Base-by-base conservation (phyloP, 2,329 filamentous ascomycete genomes). In the Talaromyces atroroseus region DNA sequence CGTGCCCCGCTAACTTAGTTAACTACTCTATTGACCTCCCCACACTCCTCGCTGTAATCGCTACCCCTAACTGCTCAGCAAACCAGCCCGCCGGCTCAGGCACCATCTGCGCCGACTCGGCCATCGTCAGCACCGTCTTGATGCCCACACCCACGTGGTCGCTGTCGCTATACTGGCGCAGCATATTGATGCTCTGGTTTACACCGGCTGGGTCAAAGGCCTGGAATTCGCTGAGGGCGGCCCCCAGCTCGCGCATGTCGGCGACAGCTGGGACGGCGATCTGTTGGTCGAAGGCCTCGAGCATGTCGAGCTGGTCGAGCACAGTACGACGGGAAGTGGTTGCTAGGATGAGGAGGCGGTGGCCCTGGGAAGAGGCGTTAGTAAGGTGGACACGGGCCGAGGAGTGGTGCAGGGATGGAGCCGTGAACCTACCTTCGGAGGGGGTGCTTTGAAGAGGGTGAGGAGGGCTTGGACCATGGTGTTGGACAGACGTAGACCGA, bases 401-500 rank as follows among this genome's bases (percentile, higher is more conserved):
- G 14, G 2, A 16, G 8, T 16, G 32, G 32, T 14, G 32, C 14
- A 36, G 2, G 12, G 32, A 2, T 4, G 11, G 32, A n/a, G n/a
- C n/a, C n/a, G 10, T 16, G 11, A 2, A 36, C 16, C 16, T 36
- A 36, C 32, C 32, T 36, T 36, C 2, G 32, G 32, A 36, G 32
- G 29, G 6, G 32, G 32, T 16, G 32, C 32, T 36, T 36, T 36
- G 32, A 36, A 36, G 32, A 36, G 32, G 11, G 44, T 46, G 44
- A 26, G 44, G 24, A 96, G 75, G 16, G 89, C 85, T 62, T 90
- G 87, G 20, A 95, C 79, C 50, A 96, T 88, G 5, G 81, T 82
- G 68, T 90, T 95, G 66, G 88, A 92, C 77, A 96, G 95, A 46
- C 92, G 85, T 38, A 88, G 87, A 1, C 94, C 94, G 49, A 96